A percentile compares a stretch with the other conserved stretches of the same genome.
Evolutionary conservation across 495 filamentous ascomycete genomes (phyloP).

Genomic region (Amphirosellinia nigrospora): DNA sequence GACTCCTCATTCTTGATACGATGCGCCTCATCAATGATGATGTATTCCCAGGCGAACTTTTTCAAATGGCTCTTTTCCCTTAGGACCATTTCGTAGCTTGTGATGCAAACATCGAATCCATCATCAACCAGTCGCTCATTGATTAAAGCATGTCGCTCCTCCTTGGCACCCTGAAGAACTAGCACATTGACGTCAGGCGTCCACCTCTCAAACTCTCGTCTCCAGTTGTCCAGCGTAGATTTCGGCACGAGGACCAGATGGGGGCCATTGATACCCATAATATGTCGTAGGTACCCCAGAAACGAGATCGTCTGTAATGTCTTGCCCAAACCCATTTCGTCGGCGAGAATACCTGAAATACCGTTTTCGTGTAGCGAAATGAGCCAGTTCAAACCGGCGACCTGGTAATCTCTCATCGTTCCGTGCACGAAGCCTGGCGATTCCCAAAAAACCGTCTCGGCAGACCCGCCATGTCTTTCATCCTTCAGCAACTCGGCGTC

Average conservation of each 20-base stretch:
- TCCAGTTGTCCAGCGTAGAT: conserved; percentile 98
- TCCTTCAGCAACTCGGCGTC: conserved; percentile 94
- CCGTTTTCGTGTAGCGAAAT: conserved; percentile 98
- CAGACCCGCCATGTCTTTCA: conserved; percentile 83
- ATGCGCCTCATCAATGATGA: conserved; percentile 99
- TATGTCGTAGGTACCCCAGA: conserved; percentile 89
- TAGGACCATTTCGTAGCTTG: conserved; percentile 96
- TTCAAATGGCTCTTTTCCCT: conserved; percentile 94
- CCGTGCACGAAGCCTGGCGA: conserved; percentile 90
- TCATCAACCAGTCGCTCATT: conserved; percentile 88
- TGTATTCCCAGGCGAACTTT: conserved; percentile 99
- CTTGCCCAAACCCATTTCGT: conserved; percentile 97
- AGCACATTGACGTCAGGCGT: conserved; percentile 94
- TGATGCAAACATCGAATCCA: conserved; percentile 92
- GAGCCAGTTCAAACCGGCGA: conserved; percentile 96
- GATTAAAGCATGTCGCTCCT: conserved; percentile 87
- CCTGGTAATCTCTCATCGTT: conserved; percentile 93
- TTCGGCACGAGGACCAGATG: conserved; percentile 95
- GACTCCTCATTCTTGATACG: conserved; percentile 99
- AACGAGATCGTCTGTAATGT: conserved; percentile 91
- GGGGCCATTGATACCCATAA: conserved; percentile 87
- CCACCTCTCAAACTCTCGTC: conserved; percentile 91
- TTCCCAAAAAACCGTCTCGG: conserved; percentile 88
- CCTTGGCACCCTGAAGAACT: conserved; percentile 94
- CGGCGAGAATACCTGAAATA: conserved; percentile 95